Evolutionary conservation across 2,329 filamentous ascomycete species (phyloP), one percentile per base, ranked within the genome.

Genomic region (Trichoderma gracile): DNA sequence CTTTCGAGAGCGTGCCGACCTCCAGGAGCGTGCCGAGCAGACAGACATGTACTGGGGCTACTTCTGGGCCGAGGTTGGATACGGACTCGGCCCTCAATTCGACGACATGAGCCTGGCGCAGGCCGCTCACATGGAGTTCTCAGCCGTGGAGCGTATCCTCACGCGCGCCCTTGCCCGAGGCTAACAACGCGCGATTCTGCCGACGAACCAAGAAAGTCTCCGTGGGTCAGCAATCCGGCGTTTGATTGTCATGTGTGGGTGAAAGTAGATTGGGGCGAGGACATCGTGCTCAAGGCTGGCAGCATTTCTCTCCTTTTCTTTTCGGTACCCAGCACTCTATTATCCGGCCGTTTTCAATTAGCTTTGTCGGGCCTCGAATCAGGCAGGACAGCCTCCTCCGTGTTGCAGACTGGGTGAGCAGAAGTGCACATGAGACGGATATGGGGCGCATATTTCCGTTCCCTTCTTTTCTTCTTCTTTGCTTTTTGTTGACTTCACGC

Each of bases 1-100:
- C 0, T 75, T 84, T 23, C 72, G 73, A 6, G 77, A 82, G 65
- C 80, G 79, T 1, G 21, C 46, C 6, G 54, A 30, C 23, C 61
- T 64, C 6, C 59, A 63, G 14, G 40, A 55, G 73, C 8, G 77
- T 82, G 65, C 80, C 79, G 21, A 49, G 2, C 58, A 73, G 23
- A 80, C 78, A 0, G 76, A 80, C 65, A 72, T 74, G 54, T 80
- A 84, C 73, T 84, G 84, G 75, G 82, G 84, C 15, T 84, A 79
- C 71, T 80, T 84, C 69, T 84, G 80, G 77, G 74, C 78, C 33
- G 81, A 84, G 70, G 69, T 83, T 21, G 72, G 74, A 42, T 79
- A 80, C 63, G 77, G 75, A 5, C 66, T 69, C 23, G 80, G 81
- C 1, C 69, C 69, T 1, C 70, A 66, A 0, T 82, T 84, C 63